phyloP scores from a whole-genome alignment of 768 basidiomycete species.

The Mycena indigotica region DNA sequence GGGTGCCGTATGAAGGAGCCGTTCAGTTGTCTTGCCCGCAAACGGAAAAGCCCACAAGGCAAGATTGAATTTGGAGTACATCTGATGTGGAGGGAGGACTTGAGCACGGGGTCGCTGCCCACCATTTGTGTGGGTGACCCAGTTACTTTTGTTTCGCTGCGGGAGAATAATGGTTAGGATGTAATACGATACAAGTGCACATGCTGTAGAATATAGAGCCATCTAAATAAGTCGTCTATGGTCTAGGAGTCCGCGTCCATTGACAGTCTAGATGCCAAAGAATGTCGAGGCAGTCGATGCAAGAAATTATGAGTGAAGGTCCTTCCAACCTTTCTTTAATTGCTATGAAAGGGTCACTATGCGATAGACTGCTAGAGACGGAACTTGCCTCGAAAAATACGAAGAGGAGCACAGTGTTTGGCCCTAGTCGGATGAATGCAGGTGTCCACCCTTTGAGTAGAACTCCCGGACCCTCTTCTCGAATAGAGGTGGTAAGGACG shows the following conservation, averaged over 20 bases:
- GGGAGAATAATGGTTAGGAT: not conserved
- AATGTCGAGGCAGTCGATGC: slow-evolving; percentile 14
- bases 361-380: not conserved
- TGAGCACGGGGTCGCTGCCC: slow-evolving; percentile 8
- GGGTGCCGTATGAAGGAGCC: slow-evolving; percentile 23
- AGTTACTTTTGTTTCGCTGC: slow-evolving; percentile 12
- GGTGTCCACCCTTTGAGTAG: slow-evolving; percentile 91
- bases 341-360: slow-evolving; percentile 45
- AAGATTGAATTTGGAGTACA: slow-evolving; percentile 24
- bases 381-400: slow-evolving; percentile 74
- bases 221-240: not conserved
- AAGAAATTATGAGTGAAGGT: slow-evolving; percentile 6
- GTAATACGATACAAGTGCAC: slow-evolving; percentile 5
- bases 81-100: slow-evolving; percentile 23
- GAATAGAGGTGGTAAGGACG: slow-evolving; percentile 60
- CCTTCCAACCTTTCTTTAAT: slow-evolving; percentile 67
- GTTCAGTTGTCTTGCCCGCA: slow-evolving; percentile 22
- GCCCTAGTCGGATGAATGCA: slow-evolving; percentile 80
- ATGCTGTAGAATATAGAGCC: not conserved
- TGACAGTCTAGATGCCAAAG: not conserved
- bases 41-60: slow-evolving; percentile 16
- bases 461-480: slow-evolving; percentile 74
- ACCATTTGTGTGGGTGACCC: slow-evolving; percentile 11
- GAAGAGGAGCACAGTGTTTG: slow-evolving; percentile 83
- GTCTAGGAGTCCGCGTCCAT: not conserved